Evolutionary conservation across 805 yeast species (phyloP), one percentile per base, ranked within the genome.

Genomic region (Starmerella sp.): DNA sequence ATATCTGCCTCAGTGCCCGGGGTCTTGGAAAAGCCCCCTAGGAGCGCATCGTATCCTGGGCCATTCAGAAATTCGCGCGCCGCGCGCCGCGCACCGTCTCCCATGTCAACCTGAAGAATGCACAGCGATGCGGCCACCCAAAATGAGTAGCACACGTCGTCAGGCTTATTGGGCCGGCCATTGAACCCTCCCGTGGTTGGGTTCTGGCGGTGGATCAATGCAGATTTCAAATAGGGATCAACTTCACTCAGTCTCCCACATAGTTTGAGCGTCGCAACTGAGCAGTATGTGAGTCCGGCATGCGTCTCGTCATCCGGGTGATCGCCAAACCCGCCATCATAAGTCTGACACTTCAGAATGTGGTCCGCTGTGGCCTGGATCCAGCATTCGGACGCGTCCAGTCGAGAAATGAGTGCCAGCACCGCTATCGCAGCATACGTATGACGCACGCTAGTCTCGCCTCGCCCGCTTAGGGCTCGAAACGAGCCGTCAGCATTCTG

Each of bases 241-340:
- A 17, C 47, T 1, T 14, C 13, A 35, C 36, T 31, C 3, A 38
- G 30, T 0, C 15, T 11, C 29, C 65, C 71, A 5, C 75, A 62
- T 43, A 86, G 60, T 36, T 66, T 63, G 54, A 88, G 71, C 1
- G 85, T 67, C 0, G 84, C 84, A 29, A 90, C 62, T 0, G 86
- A 96, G 69, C 97, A 90, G 64, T 80, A 91, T 0, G 95, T 84
- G 56, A 85, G 75, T 0, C 97, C 98, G 7, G 88, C 82, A 69
- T 91, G 97, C 2, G 89, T 74, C 67, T 91, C 98, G 13, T 39
- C 65, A 64, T 4, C 14, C 3, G 71, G 67, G 7, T 57, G 46
- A 29, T 77, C 76, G 5, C 90, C 84, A 47, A 86, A 68, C 0
- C 96, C 97, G 1, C 97, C 97, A 62, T 77, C 81, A 60, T 68